Evolutionary conservation across 768 basidiomycete species (phyloP).

Genomic region (Suillus brevipes): DNA sequence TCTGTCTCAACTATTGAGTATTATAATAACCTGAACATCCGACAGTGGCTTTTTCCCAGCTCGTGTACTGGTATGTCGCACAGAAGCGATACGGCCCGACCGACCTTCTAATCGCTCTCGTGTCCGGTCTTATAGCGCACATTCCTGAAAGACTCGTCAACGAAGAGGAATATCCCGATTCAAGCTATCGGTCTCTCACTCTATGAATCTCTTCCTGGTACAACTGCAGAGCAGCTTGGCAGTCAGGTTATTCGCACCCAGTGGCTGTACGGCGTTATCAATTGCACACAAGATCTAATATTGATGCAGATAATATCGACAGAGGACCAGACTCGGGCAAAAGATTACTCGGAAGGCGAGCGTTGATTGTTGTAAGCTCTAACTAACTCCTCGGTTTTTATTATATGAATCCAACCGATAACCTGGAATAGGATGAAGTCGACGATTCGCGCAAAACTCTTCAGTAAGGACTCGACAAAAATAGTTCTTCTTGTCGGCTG

Average conservation of each 20-base stretch:
- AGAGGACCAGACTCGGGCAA: conserved; percentile 69
- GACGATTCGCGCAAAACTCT: conserved; percentile 90
- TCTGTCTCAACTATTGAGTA: conserved; percentile 13
- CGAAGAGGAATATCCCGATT: conserved; percentile 82
- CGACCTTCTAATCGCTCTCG: background rate
- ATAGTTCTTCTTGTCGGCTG: background rate
- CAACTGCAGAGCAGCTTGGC: conserved; percentile 71
- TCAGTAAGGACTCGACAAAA: conserved; percentile 50
- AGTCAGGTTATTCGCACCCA: conserved; percentile 91
- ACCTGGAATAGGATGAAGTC: conserved; percentile 67
- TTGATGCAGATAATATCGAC: conserved; percentile 10
- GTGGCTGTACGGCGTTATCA: conserved; percentile 71
- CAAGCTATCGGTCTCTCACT: conserved; percentile 96
- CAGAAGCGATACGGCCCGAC: conserved; percentile 2
- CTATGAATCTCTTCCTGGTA: conserved; percentile 85
- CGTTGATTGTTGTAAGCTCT: conserved; percentile 74
- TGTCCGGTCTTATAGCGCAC: conserved; percentile 56
- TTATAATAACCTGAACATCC: conserved; percentile 16
- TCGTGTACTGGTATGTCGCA: conserved; percentile 67
- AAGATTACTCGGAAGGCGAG: conserved; percentile 74
- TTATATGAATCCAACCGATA: conserved; percentile 16
- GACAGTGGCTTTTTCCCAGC: conserved; percentile 93
- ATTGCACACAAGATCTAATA: conserved; percentile 2
- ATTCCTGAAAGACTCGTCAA: conserved; percentile 70
- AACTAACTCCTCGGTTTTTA: conserved; percentile 7